Percentiles rank a stretch among this genome's conserved stretches.
These are phyloP conservation scores for Diaporthe amygdali DNA, from an alignment of 2,329 filamentous ascomycete genomes.

Conservation along the genomic window DNA sequence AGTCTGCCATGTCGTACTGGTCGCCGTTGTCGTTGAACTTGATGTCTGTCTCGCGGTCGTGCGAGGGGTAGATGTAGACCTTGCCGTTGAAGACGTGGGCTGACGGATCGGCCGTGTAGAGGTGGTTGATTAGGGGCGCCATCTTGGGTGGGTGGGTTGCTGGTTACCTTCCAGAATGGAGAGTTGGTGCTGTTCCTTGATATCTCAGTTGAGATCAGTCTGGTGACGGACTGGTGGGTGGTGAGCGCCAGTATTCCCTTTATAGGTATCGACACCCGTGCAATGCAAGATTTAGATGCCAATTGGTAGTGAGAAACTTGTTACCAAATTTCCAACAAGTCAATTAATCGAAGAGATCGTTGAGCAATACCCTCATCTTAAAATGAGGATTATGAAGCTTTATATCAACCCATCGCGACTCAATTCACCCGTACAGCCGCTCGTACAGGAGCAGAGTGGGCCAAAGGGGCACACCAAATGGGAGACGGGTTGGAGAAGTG, in stretches of 20 bases:
- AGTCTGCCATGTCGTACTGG: conserved; percentile 85
- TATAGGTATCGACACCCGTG: no score
- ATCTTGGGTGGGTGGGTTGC: conserved; percentile 36
- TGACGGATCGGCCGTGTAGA: conserved; percentile 82
- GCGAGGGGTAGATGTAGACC: conserved; percentile 81
- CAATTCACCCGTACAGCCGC: conserved; percentile 11
- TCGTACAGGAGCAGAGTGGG: neutral
- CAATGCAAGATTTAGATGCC: no score
- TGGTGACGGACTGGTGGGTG: neutral
- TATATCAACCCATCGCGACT: conserved; percentile 3
- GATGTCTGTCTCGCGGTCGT: conserved; percentile 78
- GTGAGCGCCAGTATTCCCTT: neutral
- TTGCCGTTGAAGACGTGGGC: conserved; percentile 79
- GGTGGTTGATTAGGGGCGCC: conserved; percentile 71
- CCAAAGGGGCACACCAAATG: conserved; percentile 23
- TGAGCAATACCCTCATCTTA: neutral
- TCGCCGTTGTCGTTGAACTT: conserved; percentile 83
- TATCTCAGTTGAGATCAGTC: neutral
- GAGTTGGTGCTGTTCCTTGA: neutral
- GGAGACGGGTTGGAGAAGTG: neutral
- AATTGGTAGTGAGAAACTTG: no score
- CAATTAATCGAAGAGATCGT: neutral
- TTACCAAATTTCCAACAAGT: neutral
- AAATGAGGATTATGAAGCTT: neutral
- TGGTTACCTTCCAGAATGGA: conserved; percentile 30